A percentile compares a stretch with the other conserved stretches of the same genome.
These are phyloP conservation scores for Cladosporium sp. DNA, from an alignment of 2,329 filamentous ascomycete species.

Conservation along the genomic window DNA sequence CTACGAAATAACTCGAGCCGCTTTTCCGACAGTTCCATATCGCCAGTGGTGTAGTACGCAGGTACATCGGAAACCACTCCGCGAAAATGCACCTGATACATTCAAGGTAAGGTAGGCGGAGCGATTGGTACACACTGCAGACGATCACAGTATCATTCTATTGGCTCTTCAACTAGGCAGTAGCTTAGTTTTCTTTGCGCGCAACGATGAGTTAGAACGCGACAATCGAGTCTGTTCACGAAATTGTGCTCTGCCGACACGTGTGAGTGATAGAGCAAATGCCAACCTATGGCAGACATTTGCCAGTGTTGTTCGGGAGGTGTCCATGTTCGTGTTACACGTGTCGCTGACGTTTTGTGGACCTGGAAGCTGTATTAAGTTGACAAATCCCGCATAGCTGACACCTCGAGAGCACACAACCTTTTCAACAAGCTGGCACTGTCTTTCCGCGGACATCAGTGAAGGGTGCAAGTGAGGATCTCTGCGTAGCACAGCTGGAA, in stretches of 20 bases:
- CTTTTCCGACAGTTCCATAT: neutral
- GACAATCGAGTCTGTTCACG: neutral
- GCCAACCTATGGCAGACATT: neutral
- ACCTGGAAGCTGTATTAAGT: neutral
- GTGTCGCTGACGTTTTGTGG: neutral
- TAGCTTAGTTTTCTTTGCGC: neutral
- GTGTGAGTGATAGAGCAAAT: neutral
- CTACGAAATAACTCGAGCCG: neutral
- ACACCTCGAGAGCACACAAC: neutral
- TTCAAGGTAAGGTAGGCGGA: neutral
- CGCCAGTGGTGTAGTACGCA: neutral
- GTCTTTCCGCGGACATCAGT: neutral
- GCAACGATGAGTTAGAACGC: neutral
- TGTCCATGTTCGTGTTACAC: neutral
- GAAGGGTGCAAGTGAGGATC: neutral
- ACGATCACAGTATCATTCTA: neutral
- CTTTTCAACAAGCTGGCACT: neutral
- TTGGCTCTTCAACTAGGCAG: neutral
- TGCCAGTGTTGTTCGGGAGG: neutral
- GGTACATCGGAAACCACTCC: neutral
- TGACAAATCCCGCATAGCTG: neutral
- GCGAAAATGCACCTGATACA: neutral
- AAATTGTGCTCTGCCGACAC: neutral
- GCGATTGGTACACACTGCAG: neutral
- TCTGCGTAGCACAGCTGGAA: neutral